Base-by-base conservation (phyloP, 2,329 filamentous ascomycete species). In the Ophiocordyceps polyrhachis-furcata region DNA sequence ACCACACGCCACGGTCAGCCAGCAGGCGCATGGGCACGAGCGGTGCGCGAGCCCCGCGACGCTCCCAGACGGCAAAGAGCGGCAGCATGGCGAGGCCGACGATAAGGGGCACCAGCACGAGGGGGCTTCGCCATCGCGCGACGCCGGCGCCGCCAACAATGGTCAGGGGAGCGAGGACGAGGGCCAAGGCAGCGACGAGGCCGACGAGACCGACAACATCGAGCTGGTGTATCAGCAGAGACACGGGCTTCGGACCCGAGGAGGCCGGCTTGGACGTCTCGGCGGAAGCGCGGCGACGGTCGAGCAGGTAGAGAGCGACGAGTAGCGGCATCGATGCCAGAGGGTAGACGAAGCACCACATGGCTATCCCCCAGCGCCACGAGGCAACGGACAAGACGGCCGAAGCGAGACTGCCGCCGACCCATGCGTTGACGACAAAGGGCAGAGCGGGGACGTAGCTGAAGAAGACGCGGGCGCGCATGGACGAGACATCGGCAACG, bases 291-390 rank as follows among this genome's bases (percentile, higher is more conserved):
- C 52, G 55, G 11, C 53, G 54, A 8, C 54, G 53, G n/a, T 61
- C 58, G 12, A 63, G 52, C 4, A 52, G 51, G 43, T 59, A 58
- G 0, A 63, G 60, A 0, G 67, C 65, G 0, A 62, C 49, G 17
- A 79, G 58, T 0, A 80, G 62, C 1, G 76, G 74, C 5, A 77
- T 47, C 0, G 70, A 65, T 45, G 68, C 70, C 8, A 73, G 60
- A 1, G 75, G 70, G 52, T 73, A 78, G 43, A 79, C 74, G 49
- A 79, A 70, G 42, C 65, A 66, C 66, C 72, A 80, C 74, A 80
- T 79, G 49, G 74, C 76, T 21, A 76, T 66, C 14, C 76, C 76
- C 74, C 74, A 79, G 47, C 67, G 59, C 76, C 76, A 81, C 2
- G 62, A 68, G 0, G 71, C 71, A 2, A 53, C 55, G 0, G 46